A percentile compares a stretch with the other conserved stretches of the same genome.
Conservation (phyloP, 2,329 filamentous ascomycete genomes). For the Didymosphaeria variabile region DNA sequence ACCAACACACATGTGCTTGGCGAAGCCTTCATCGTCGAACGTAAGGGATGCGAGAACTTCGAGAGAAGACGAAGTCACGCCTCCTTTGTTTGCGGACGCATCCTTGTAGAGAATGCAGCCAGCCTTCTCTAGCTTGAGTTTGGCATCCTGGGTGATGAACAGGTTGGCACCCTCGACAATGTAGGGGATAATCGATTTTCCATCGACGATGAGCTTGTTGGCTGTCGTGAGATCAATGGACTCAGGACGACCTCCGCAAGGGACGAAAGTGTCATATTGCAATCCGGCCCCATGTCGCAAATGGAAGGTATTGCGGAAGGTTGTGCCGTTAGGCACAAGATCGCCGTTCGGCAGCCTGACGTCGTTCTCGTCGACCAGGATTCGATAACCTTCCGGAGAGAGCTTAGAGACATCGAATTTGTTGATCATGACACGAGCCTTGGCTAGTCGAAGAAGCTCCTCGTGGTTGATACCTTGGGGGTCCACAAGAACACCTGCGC, state of each 20-base stretch:
- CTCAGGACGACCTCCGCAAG: constrained; percentile 94
- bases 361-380: constrained; percentile 91
- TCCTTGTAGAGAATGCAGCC: constrained; percentile 97
- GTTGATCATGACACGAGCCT: constrained; percentile 86
- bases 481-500: constrained; percentile 92
- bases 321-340: constrained; percentile 85
- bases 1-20: constrained; percentile 89
- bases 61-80: constrained; percentile 95
- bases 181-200: constrained; percentile 88
- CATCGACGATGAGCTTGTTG: constrained; percentile 86
- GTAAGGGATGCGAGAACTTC: constrained; percentile 94
- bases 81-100: constrained; percentile 97
- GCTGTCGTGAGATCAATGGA: constrained; percentile 93
- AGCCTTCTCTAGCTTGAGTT: constrained; percentile 92
- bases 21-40: constrained; percentile 89
- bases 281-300: constrained; percentile 70
- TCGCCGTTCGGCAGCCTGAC: constrained; percentile 89
- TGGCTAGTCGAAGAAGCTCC: constrained; percentile 85
- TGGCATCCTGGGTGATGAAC: constrained; percentile 98
- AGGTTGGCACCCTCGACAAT: constrained; percentile 98
- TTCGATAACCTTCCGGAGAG: constrained; percentile 86
- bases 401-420: constrained; percentile 87
- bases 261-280: constrained; percentile 88
- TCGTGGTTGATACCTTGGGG: constrained; percentile 85
- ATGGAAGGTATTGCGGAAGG: constrained; percentile 98